Evolutionary conservation across 139 green algal genomes (phyloP).

Genomic region (Micractinium conductrix): DNA sequence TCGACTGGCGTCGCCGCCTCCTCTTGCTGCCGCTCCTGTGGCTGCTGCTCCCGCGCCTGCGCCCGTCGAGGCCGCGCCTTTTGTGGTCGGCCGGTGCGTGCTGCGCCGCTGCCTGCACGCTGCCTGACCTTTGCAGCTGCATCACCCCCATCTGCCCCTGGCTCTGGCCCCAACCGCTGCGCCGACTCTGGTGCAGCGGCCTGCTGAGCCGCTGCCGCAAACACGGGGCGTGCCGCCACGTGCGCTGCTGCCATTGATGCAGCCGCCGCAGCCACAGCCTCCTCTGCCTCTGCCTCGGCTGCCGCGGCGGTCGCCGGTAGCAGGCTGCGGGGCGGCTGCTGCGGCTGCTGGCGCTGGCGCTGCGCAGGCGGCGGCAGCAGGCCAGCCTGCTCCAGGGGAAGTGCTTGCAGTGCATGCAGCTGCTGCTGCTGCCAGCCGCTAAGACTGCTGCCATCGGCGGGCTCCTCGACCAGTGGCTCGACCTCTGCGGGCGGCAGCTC

Average conservation of each 20-base stretch:
- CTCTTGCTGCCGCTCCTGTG: background rate
- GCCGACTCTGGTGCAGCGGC: background rate
- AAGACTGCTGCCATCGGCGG: background rate
- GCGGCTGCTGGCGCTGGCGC: background rate
- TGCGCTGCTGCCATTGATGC: background rate
- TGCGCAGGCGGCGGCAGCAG: background rate
- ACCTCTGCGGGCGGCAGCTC: background rate
- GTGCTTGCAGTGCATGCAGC: background rate
- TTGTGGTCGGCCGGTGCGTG: too few relatives aligned
- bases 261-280: constrained; percentile 6
- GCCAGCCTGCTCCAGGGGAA: background rate
- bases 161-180: background rate
- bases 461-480: background rate
- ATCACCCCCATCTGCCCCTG: too few relatives aligned
- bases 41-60: background rate
- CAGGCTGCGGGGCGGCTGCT: background rate
- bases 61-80: background rate
- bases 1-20: background rate
- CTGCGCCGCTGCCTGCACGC: too few relatives aligned
- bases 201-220: background rate
- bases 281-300: constrained; percentile 6
- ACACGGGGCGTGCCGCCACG: too few relatives aligned
- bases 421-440: background rate
- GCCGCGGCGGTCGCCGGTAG: background rate
- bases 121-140: too few relatives aligned